Evolutionary conservation across 177 flowering plant species (phyloP), one percentile per base, ranked within the genome.

Genomic region (Vitis hybrid): DNA sequence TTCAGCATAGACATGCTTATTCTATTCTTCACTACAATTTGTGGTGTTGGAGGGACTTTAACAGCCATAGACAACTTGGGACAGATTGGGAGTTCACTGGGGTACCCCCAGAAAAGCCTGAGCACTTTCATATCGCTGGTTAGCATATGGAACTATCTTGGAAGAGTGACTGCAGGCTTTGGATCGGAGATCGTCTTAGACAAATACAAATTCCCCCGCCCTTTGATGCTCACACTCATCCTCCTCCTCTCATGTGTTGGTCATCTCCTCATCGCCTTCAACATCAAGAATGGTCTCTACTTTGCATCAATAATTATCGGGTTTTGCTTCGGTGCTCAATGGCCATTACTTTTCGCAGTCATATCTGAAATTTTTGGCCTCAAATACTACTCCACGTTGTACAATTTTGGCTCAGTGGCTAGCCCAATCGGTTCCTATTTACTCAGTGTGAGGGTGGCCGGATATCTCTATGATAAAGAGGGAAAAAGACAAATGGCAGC

Each of bases 41-140:
- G 90, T 52, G 94, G 97, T 0, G 70, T 87, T 1, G 92, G 97
- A 0, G 89, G 92, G 5, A 88, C 88, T 0, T 70, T 91, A 8
- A 91, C 97, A 5, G 94, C 89, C 2, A 85, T 91, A 2, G 97
- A 89, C 82, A 91, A 91, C 64, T 52, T 91, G 69, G 90, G 92
- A 9, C 97, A 91, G 77, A 91, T 91, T 5, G 97, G 94, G 1
- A 14, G 69, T 5, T 82, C 97, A 3, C 58, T 84, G 3, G 86
- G 87, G 12, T 91, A 91, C 81, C 87, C 87, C 0, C 69, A 67
- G 5, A 56, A 18, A 12, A 83, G 83, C 80, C 79, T 83, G 10
- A 82, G 88, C 72, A 88, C 92, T 0, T 89, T 89, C 32, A 88
- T 91, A 0, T 88, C 97, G 0, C 82, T 91, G 0, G 88, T 91